Percentiles rank a stretch among this genome's conserved stretches.
Conservation (phyloP, 768 basidiomycete species). For the Trametes punicea region DNA sequence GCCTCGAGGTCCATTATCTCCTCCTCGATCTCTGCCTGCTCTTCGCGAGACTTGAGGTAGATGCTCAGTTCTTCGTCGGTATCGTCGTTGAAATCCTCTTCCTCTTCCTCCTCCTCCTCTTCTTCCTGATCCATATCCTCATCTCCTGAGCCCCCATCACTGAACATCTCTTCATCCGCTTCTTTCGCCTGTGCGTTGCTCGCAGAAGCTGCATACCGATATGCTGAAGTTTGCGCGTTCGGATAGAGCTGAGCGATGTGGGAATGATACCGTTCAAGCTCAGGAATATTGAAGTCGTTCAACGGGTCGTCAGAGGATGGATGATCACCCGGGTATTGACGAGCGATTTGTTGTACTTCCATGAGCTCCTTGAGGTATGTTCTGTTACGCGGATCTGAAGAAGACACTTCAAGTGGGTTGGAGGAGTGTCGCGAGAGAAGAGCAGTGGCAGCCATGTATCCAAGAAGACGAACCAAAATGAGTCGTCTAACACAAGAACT, state of each 20-base stretch:
- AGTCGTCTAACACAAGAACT: not conserved
- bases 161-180: conserved; percentile 49
- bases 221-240: conserved; percentile 1
- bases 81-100: conserved; percentile 37
- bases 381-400: conserved; percentile 54
- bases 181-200: conserved; percentile 16
- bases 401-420: conserved; percentile 67
- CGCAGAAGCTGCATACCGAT: conserved; percentile 3
- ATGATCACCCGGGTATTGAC: conserved; percentile 23
- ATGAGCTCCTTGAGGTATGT: conserved; percentile 40
- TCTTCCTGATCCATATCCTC: conserved; percentile 28
- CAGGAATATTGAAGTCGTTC: conserved; percentile 36
- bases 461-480: conserved; percentile 12
- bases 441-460: conserved; percentile 35
- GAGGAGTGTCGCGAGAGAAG: conserved; percentile 68
- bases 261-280: conserved; percentile 45
- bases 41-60: conserved; percentile 54
- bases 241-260: conserved; percentile 49
- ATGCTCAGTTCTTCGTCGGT: conserved; percentile 64
- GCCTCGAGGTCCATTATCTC: conserved; percentile 75
- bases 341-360: conserved; percentile 31
- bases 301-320: conserved; percentile 53
- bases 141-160: conserved; percentile 32
- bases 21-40: conserved; percentile 66
- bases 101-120: conserved; percentile 32